Evolutionary conservation across 441 rosid genomes (phyloP), one percentile per base, ranked within the genome.

Genomic region (Biscutella laevigata): DNA sequence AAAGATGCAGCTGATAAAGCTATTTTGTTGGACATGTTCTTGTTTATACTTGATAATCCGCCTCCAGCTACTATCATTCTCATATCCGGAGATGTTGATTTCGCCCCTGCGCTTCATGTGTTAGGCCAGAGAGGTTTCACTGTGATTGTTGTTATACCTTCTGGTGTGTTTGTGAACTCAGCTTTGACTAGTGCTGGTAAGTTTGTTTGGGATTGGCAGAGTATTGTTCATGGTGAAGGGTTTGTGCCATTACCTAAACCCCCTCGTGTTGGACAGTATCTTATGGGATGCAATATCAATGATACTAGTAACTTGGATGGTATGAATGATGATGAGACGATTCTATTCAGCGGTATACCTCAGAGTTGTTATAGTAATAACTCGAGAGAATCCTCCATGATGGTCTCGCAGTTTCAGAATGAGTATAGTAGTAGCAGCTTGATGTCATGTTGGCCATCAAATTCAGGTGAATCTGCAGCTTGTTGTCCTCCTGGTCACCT

Each of bases 1-100:
- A 92, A 92, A 74, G 98, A 88, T 60, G 98, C 97, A 24, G 84
- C 98, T 33, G 98, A 92, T 65, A 92, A 86, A 69, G 98, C 98
- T 26, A 92, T 92, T 59, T 56, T 92, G 65, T 77, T 92, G 12
- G 98, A 92, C 68, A 86, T 92, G 98, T 92, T 92, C 61, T 77
- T 92, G 55, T 92, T 92, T 69, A 92, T 83, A 4, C 94, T 92
- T 2, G 96, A 92, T 69, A 74, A 92, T 53, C 89, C 76, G 5
- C 88, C 95, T 0, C 95, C 98, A 43, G 73, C 96, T 3, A 82
- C 94, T 8, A 83, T 92, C 55, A 66, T 92, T 79, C 77, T 92
- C 17, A 82, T 92, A n/a, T 80, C 98, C 0, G 96, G 98, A 32
- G 98, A 92, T 52, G 95, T 92, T 3, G 98, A 92, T 76, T 92